Evolutionary conservation across 805 yeast species (phyloP).

Genomic region (Torulaspora quercuum): DNA sequence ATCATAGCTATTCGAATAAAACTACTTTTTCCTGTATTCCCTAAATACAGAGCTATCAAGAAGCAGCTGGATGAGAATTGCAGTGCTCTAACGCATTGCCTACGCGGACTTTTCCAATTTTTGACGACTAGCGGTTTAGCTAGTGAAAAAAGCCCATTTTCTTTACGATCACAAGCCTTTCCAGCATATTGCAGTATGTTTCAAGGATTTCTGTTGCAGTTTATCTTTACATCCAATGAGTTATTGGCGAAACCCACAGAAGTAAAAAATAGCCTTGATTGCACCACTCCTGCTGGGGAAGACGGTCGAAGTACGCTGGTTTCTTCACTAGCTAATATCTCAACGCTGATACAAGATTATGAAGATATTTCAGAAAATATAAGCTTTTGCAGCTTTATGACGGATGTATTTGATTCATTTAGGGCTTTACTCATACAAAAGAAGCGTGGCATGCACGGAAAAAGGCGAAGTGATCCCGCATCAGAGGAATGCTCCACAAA

Average conservation of each 20-base stretch:
- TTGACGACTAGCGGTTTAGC: conserved; percentile 9
- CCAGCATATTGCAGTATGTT: conserved; percentile 17
- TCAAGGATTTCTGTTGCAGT: conserved; percentile 16
- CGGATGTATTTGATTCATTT: conserved; percentile 15
- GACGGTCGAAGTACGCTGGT: not conserved
- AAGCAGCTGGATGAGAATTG: conserved; percentile 15
- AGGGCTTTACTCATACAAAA: conserved; percentile 8
- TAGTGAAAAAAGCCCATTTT: conserved; percentile 3
- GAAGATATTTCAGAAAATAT: conserved; percentile 12
- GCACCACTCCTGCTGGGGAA: not conserved
- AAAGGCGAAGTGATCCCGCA: not conserved
- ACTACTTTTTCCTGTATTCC: conserved; percentile 12
- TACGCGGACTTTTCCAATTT: conserved; percentile 9
- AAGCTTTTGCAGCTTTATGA: conserved; percentile 13
- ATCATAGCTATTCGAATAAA: conserved; percentile 13
- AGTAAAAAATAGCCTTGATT: not conserved
- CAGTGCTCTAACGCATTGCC: conserved; percentile 7
- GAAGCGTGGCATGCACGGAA: not conserved
- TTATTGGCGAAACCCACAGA: not conserved
- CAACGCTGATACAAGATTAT: conserved; percentile 6
- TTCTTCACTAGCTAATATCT: conserved; percentile 6
- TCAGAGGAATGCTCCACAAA: not conserved
- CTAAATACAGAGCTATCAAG: conserved; percentile 11
- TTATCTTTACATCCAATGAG: conserved; percentile 13
- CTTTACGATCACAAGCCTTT: conserved; percentile 13